Conservation (phyloP, 768 basidiomycete genomes). For the Filobasidium floriforme region DNA sequence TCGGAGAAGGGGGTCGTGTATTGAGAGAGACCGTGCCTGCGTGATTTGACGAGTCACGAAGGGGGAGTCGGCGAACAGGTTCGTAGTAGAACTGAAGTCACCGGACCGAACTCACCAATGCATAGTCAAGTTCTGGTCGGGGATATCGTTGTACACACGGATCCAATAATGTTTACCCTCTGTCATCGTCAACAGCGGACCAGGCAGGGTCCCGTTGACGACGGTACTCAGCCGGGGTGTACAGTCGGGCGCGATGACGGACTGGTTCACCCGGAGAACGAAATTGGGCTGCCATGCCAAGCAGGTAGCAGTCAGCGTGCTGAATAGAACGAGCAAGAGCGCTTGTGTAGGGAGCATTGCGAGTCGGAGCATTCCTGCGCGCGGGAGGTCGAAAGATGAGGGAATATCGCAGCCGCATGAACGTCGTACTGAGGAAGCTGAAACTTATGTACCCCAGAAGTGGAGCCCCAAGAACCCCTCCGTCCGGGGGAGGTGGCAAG, state of each 20-base stretch:
- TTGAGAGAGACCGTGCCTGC: constrained; percentile 15
- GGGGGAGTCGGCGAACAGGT: not conserved
- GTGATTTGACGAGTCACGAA: not conserved
- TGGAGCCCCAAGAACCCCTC: too few species aligned
- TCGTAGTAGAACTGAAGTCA: too few species aligned
- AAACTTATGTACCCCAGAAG: too few species aligned
- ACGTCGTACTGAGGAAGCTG: too few species aligned
- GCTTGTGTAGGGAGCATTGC: too few species aligned
- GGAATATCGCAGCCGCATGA: too few species aligned
- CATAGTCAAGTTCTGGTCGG: constrained; percentile 14
- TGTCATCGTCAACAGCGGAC: constrained; percentile 9
- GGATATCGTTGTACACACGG: constrained; percentile 19
- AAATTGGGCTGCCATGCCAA: constrained; percentile 20
- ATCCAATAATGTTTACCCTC: constrained; percentile 20
- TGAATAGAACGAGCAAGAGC: not conserved
- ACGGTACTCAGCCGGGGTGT: constrained; percentile 11
- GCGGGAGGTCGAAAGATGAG: too few species aligned
- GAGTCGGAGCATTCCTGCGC: not conserved
- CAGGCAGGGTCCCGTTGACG: constrained; percentile 21
- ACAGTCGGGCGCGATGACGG: constrained; percentile 13
- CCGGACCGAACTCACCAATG: not conserved
- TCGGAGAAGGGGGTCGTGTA: constrained; percentile 15
- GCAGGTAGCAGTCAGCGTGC: not conserved
- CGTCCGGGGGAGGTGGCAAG: too few species aligned
- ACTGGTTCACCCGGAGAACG: constrained; percentile 16